Conservation (phyloP, 2,329 filamentous ascomycete species). For the Cadophora sp. region DNA sequence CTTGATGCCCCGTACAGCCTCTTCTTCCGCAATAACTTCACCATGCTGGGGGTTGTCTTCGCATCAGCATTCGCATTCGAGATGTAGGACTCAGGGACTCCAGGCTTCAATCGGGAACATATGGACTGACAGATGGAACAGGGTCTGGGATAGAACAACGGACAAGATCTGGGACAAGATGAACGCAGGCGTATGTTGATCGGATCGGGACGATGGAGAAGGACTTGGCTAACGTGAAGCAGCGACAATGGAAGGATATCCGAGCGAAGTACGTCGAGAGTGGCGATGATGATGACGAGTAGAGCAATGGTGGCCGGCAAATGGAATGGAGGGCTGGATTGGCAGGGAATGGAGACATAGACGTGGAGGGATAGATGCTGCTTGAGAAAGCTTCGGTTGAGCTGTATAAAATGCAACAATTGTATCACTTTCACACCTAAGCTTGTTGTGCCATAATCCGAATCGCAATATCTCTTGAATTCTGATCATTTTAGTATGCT, state of each 20-base stretch:
- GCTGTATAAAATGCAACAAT: slow-evolving; percentile 43
- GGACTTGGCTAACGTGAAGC: slow-evolving; percentile 45
- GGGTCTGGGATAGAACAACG: slow-evolving; percentile 81
- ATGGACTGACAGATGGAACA: slow-evolving; percentile 49
- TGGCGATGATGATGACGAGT: slow-evolving; percentile 61
- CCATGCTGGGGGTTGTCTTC: slow-evolving; percentile 90
- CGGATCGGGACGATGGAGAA: not conserved
- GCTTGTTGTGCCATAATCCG: not conserved
- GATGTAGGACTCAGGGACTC: slow-evolving; percentile 68
- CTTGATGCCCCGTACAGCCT: slow-evolving; percentile 59
- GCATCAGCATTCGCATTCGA: slow-evolving; percentile 88
- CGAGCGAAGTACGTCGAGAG: slow-evolving; percentile 83
- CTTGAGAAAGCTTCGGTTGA: slow-evolving; percentile 25
- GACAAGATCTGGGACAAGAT: slow-evolving; percentile 89
- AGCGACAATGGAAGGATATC: slow-evolving; percentile 99
- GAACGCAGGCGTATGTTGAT: slow-evolving; percentile 84
- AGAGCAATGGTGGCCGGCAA: slow-evolving; percentile 4
- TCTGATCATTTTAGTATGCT: not conserved
- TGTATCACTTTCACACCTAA: slow-evolving; percentile 31
- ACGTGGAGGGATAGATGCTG: slow-evolving; percentile 19
- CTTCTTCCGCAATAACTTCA: slow-evolving; percentile 84
- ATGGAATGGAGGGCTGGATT: not conserved
- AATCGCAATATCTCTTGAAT: not conserved
- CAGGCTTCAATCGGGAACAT: slow-evolving; percentile 8
- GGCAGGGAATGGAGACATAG: slow-evolving; percentile 20